Percentiles rank a stretch among this genome's conserved stretches.
phyloP scores from a whole-genome alignment of 345 rosid species.

The Xanthoceras sorbifolium region DNA sequence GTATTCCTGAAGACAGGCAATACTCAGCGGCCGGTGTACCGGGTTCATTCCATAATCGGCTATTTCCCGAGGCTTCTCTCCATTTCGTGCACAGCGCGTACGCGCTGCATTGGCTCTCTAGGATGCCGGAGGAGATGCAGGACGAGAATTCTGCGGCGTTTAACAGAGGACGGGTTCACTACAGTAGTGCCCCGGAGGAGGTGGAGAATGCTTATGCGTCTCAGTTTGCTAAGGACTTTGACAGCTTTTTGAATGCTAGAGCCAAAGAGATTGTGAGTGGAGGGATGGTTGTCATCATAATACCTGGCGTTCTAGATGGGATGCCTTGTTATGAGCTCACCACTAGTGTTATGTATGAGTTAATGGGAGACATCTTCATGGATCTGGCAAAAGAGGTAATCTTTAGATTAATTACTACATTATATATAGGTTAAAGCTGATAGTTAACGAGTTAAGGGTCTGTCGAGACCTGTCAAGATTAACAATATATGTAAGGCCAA shows the following conservation, averaged over 20 bases:
- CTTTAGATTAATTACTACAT: too few species aligned
- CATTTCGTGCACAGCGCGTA: slow-evolving; percentile 33
- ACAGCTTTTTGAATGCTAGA: slow-evolving; percentile 39
- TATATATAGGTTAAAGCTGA: too few species aligned
- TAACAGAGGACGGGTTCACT: slow-evolving; percentile 50
- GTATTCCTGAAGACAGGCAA: slow-evolving; percentile 33
- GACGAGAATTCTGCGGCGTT: slow-evolving; percentile 42
- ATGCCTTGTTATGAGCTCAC: slow-evolving; percentile 32
- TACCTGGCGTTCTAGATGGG: slow-evolving; percentile 37
- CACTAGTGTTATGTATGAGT: slow-evolving; percentile 50
- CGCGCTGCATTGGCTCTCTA: slow-evolving; percentile 51
- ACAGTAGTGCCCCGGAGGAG: slow-evolving; percentile 29
- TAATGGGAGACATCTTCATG: slow-evolving; percentile 43
- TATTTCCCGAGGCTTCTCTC: slow-evolving; percentile 38
- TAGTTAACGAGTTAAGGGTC: too few species aligned
- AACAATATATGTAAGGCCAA: too few species aligned
- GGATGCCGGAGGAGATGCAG: slow-evolving; percentile 39
- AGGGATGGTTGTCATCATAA: slow-evolving; percentile 40
- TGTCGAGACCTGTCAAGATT: too few species aligned
- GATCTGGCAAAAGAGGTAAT: slow-evolving; percentile 46
- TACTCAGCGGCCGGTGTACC: slow-evolving; percentile 50
- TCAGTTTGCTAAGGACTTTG: slow-evolving; percentile 45
- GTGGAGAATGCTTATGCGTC: slow-evolving; percentile 38
- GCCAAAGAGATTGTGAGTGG: slow-evolving; percentile 43
- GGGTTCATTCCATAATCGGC: slow-evolving; percentile 42